phyloP scores from a whole-genome alignment of 2,329 filamentous ascomycete genomes.

The Phyllosticta citrichinensis region DNA sequence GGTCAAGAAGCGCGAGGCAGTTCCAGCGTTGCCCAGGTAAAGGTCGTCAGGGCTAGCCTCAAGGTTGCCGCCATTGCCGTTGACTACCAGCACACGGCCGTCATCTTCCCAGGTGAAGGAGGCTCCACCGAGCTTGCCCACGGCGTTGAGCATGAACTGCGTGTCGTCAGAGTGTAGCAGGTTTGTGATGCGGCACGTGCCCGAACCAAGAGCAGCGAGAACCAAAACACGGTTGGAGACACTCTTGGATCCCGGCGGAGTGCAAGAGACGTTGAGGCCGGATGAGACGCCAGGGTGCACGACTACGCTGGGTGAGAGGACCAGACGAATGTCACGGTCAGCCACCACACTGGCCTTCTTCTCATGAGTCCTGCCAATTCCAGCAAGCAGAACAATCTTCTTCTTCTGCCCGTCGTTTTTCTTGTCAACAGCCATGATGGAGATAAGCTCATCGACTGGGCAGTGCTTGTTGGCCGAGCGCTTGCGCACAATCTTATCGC shows the following conservation, averaged over 20 bases:
- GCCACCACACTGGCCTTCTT: conserved; percentile 80
- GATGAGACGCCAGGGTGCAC: conserved; percentile 63
- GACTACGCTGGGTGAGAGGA: conserved; percentile 68
- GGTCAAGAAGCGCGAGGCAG: conserved; percentile 88
- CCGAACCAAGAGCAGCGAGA: conserved; percentile 80
- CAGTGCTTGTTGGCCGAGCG: conserved; percentile 81
- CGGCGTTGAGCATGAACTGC: conserved; percentile 93
- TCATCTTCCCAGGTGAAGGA: conserved; percentile 90
- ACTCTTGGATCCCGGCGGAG: conserved; percentile 91
- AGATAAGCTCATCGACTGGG: conserved; percentile 71
- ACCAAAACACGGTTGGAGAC: conserved; percentile 93
- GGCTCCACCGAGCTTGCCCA: conserved; percentile 72
- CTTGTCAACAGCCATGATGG: conserved; percentile 97
- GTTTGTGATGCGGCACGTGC: conserved; percentile 81
- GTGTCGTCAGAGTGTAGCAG: conserved; percentile 94
- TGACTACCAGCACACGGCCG: conserved; percentile 80
- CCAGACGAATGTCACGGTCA: conserved; percentile 71
- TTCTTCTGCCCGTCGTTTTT: conserved; percentile 95
- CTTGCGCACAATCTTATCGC: conserved; percentile 72
- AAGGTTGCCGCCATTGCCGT: conserved; percentile 80
- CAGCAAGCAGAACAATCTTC: conserved; percentile 86
- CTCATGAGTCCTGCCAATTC: conserved; percentile 82
- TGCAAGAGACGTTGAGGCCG: conserved; percentile 60
- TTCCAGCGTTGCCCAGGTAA: conserved; percentile 94
- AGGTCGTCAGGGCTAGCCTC: conserved; percentile 65